Evolutionary conservation across 2,329 filamentous ascomycete species (phyloP).

Genomic region (Cyphellophora europaea): DNA sequence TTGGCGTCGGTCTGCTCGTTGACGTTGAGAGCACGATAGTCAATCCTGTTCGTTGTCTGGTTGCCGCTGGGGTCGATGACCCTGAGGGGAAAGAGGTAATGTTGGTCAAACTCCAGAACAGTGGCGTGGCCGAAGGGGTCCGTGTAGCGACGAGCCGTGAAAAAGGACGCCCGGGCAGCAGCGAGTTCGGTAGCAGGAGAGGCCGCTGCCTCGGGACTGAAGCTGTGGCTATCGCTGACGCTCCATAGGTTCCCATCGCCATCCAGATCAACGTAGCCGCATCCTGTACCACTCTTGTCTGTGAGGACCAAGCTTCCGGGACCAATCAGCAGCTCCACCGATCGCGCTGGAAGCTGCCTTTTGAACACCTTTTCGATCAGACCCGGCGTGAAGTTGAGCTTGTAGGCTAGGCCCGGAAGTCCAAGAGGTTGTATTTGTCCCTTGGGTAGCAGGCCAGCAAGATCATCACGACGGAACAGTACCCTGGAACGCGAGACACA

Average conservation of each 20-base stretch:
- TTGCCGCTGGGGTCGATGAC: not conserved
- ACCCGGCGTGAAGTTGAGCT: not conserved
- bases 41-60: not conserved
- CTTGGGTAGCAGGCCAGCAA: not conserved
- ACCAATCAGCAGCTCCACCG: not conserved
- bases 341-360: no score
- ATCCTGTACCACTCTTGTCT: not conserved
- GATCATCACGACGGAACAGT: not conserved
- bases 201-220: not conserved
- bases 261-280: slow-evolving; percentile 5
- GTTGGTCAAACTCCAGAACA: not conserved
- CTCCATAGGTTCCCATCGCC: slow-evolving; percentile 3
- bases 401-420: not conserved
- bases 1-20: slow-evolving; percentile 7
- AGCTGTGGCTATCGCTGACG: not conserved
- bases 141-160: not conserved
- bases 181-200: not conserved
- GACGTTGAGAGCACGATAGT: slow-evolving; percentile 8
- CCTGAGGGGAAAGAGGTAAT: not conserved
- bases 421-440: not conserved
- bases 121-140: not conserved
- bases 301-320: not conserved
- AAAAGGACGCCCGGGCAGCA: not conserved
- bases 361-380: no score
- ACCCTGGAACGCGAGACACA: no score